Evolutionary conservation across 257 asterid species (phyloP).

Genomic region (Nicotiana tabacum): DNA sequence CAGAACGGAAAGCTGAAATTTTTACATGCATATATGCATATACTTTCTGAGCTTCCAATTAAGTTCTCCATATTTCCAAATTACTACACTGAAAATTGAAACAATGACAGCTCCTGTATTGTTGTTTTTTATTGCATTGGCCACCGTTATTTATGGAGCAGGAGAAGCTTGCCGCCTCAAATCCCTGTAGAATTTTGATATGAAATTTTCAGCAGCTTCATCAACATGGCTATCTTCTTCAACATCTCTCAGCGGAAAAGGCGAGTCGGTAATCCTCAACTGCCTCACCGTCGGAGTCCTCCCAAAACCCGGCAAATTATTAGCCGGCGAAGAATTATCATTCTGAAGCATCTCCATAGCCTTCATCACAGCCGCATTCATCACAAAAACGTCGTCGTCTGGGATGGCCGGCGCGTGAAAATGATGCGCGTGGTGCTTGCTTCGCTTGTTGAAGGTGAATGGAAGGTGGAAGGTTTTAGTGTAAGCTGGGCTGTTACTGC

Average conservation of each 20-base stretch:
- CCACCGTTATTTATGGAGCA: not conserved
- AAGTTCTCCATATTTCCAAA: not conserved
- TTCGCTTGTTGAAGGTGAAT: slow-evolving; percentile 39
- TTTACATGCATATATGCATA: not conserved
- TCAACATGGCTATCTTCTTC: slow-evolving; percentile 49
- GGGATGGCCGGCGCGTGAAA: slow-evolving; percentile 18
- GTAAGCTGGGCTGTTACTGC: slow-evolving; percentile 62
- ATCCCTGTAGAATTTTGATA: slow-evolving; percentile 46
- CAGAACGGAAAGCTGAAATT: not conserved
- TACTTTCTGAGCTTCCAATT: not conserved
- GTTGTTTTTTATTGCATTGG: not conserved
- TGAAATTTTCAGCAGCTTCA: slow-evolving; percentile 62
- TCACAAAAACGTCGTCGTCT: slow-evolving; percentile 27
- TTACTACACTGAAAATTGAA: too few relatives aligned
- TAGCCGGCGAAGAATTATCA: slow-evolving; percentile 52
- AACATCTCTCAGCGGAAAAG: slow-evolving; percentile 36
- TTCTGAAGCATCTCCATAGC: slow-evolving; percentile 44
- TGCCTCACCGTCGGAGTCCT: slow-evolving; percentile 69
- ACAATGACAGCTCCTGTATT: too few relatives aligned
- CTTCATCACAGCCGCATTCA: slow-evolving; percentile 18
- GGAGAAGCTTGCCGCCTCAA: slow-evolving; percentile 41
- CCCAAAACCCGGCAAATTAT: slow-evolving; percentile 55
- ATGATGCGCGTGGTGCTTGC: slow-evolving; percentile 25
- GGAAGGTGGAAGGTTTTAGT: slow-evolving; percentile 31
- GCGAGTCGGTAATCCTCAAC: slow-evolving; percentile 68